Conservation (phyloP, 352 stramenopile genomes). For the Phytophthora macrochlamydospora region DNA sequence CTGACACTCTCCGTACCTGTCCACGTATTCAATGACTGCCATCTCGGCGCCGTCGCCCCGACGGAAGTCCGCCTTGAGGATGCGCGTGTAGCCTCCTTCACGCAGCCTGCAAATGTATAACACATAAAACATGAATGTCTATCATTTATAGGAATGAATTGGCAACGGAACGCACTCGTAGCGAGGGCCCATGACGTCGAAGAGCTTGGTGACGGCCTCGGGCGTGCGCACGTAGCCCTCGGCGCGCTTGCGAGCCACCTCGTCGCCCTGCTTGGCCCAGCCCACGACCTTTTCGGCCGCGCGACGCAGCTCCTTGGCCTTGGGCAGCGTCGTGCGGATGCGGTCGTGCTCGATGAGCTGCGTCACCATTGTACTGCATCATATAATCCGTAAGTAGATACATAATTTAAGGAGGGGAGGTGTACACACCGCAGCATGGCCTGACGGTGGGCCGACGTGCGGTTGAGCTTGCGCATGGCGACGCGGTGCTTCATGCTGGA, state of each 20-base stretch:
- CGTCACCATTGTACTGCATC: slow-evolving; percentile 93
- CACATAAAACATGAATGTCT: too few relatives aligned
- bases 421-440: slow-evolving; percentile 92
- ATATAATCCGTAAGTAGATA: slow-evolving; percentile 1
- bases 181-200: slow-evolving; percentile 94
- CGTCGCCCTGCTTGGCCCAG: slow-evolving; percentile 91
- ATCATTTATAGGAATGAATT: too few relatives aligned
- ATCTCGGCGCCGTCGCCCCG: slow-evolving; percentile 96
- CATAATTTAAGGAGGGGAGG: background rate
- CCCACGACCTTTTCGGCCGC: slow-evolving; percentile 96
- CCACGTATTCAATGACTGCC: slow-evolving; percentile 98
- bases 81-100: slow-evolving; percentile 95
- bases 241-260: slow-evolving; percentile 86
- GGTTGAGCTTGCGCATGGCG: slow-evolving; percentile 92
- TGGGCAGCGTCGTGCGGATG: slow-evolving; percentile 96
- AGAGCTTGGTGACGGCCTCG: slow-evolving; percentile 94
- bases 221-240: slow-evolving; percentile 89
- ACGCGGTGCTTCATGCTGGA: slow-evolving; percentile 82
- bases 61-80: slow-evolving; percentile 94
- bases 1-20: slow-evolving; percentile 60
- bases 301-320: slow-evolving; percentile 95
- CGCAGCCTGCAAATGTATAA: slow-evolving; percentile 38
- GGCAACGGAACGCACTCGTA: slow-evolving; percentile 82
- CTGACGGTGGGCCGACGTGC: slow-evolving; percentile 93
- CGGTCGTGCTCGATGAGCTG: slow-evolving; percentile 98